Base-by-base conservation (phyloP, 768 basidiomycete species). In the Termitomyces sp. region DNA sequence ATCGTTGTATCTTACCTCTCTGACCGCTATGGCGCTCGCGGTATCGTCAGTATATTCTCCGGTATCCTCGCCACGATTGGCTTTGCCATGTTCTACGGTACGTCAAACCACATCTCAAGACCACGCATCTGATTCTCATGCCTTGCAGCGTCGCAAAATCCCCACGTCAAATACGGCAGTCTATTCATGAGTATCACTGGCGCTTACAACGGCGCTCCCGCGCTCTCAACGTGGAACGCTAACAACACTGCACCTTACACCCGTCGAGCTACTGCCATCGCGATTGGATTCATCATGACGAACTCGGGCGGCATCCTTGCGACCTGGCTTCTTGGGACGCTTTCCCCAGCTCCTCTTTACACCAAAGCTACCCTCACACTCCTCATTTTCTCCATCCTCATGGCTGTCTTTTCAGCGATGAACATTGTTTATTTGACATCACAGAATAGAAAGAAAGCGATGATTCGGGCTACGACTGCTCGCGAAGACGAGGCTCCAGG, bases 261-360 rank as follows among this genome's bases (percentile, higher is more conserved):
- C 44, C 74, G 83, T 29, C 78, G 85, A 18, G 86, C 84, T 1
- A 84, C 84, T 0, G 73, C 79, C 34, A 74, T 86, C 51, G 84
- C 84, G 18, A 74, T 85, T 26, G 77, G 77, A 1, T 81, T 83
- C 60, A 81, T 81, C 61, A 75, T 81, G 74, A 80, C 80, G 24
- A 86, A 85, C 64, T 71, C 76, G 0, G 83, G 84, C 12, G 83
- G 83, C 2, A 84, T 87, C 48, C 77, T 86, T 34, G 75, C 78
- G 0, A 86, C 82, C 0, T 86, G 84, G 84, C 75, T 84, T 9
- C 66, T 85, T 31, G 83, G 82, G 12, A 63, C 72, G 4, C 65
- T 85, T 15, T 82, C 81, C 3, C 70, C 77, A 0, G 70, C 78
- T 1, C 84, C 83, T 9, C 60, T 72, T 15, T 86, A 85, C 64